Base-by-base conservation (phyloP, 1,284 basidiomycete genomes). In the Ganoderma boninense region DNA sequence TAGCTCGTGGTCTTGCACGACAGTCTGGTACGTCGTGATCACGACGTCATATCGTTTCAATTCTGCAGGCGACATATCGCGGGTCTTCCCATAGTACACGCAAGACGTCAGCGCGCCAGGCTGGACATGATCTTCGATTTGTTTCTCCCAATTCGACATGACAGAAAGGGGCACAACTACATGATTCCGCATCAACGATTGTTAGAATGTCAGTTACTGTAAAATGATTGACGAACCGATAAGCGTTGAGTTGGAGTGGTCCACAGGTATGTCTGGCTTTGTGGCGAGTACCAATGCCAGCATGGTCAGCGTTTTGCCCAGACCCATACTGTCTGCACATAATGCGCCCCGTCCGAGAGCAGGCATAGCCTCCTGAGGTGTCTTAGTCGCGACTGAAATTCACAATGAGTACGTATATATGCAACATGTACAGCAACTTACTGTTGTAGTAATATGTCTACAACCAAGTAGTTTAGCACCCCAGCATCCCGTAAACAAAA, bases 91-190 rank as follows among this genome's bases (percentile, higher is more conserved):
- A 72, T 95, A 92, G 79, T 96, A 96, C 10, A 91, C 84, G 76
- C 88, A 91, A 61, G 79, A 83, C 0, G 85, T 86, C 35, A 96
- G 78, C 1, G 85, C 79, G 6, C 88, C 90, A 29, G 83, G 83
- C 13, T 81, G 82, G 67, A 94, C 89, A 74, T 97, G 95, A 66
- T 96, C 95, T 38, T 86, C 79, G 44, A 97, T 90, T 79, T 97
- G 96, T 75, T 94, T 92, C 77, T 94, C 92, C 96, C 96, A 97
- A 77, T 97, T 97, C 16, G 94, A 95, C 7, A 97, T 81, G 1
- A 97, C 90, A 0, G 95, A 96, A 23, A 97, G 87, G 0, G 96
- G 96, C 23, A 90, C 92, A 46, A 97, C 96, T 96, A 70, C 23
- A 6, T 23, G 40, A 2, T 40, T 18, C 23, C 23, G 18, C 43